Evolutionary conservation across 768 basidiomycete genomes (phyloP).

Genomic region (Tubosaeta brunneosetosa): DNA sequence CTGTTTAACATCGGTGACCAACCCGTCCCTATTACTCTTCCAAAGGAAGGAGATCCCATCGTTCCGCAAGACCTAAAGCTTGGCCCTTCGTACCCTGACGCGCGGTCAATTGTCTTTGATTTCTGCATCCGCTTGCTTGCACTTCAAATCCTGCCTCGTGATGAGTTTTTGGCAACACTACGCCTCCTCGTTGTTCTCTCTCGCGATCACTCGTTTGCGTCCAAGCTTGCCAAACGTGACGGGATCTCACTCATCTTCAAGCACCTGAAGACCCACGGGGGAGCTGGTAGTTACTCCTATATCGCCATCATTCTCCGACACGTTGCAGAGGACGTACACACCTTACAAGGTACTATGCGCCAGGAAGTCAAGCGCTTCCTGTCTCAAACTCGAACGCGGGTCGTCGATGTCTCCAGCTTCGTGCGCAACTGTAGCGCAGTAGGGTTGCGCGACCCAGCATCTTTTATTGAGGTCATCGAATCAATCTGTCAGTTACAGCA

Average conservation of each 20-base stretch:
- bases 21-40: conserved; percentile 57
- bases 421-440: conserved; percentile 72
- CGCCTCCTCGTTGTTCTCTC: conserved; percentile 85
- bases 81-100: conserved; percentile 60
- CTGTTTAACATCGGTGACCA: conserved; percentile 74
- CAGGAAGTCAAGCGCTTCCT: conserved; percentile 83
- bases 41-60: conserved; percentile 67
- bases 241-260: conserved; percentile 64
- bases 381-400: conserved; percentile 60
- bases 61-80: conserved; percentile 44
- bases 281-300: conserved; percentile 72
- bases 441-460: conserved; percentile 73
- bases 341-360: conserved; percentile 68
- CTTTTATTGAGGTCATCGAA: conserved; percentile 71
- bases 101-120: conserved; percentile 66
- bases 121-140: conserved; percentile 70
- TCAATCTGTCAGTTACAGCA: conserved; percentile 68
- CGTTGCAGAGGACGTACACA: conserved; percentile 70
- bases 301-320: conserved; percentile 89
- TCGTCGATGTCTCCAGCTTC: conserved; percentile 67
- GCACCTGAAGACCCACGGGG: conserved; percentile 54
- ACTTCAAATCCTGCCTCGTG: conserved; percentile 59
- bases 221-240: conserved; percentile 61
- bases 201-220: conserved; percentile 59
- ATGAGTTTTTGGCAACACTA: conserved; percentile 77